These are phyloP conservation scores for Viola pubescens DNA, from an alignment of 441 rosid genomes.

Conservation along the genomic window DNA sequence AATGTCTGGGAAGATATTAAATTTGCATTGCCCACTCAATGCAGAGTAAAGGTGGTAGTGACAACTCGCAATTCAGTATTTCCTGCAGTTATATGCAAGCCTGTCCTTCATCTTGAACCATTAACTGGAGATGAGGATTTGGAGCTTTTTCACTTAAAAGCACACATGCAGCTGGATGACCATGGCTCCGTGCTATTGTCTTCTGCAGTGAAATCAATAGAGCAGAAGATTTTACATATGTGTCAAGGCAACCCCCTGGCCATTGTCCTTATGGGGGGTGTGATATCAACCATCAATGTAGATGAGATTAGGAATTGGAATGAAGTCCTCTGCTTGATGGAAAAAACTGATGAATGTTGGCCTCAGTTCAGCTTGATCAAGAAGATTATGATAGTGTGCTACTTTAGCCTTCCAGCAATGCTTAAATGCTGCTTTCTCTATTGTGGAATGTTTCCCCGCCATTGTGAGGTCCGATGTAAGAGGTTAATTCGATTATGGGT, in stretches of 20 bases:
- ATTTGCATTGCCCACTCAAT: background rate
- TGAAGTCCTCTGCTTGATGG: too few species aligned
- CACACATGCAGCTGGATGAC: background rate
- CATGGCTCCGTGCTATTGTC: background rate
- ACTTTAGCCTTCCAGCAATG: constrained; percentile 5
- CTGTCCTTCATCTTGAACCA: background rate
- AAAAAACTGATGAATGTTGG: background rate
- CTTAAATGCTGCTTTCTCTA: constrained; percentile 3
- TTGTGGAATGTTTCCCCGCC: constrained; percentile 4
- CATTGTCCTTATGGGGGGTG: background rate
- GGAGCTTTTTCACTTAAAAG: background rate
- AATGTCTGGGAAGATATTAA: background rate
- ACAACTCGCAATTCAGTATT: background rate
- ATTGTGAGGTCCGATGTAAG: background rate
- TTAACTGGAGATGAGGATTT: background rate
- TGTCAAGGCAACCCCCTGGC: constrained; percentile 1
- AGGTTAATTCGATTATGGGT: background rate
- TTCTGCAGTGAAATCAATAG: background rate
- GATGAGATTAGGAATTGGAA: too few species aligned
- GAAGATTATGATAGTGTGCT: background rate
- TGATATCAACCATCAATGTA: background rate
- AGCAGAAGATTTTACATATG: constrained; percentile 1
- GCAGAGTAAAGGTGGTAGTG: constrained; percentile 2
- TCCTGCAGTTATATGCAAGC: constrained; percentile 1
- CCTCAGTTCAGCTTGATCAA: background rate